Base-by-base conservation (phyloP, 2,329 filamentous ascomycete genomes). In the Apiospora pterosperma region DNA sequence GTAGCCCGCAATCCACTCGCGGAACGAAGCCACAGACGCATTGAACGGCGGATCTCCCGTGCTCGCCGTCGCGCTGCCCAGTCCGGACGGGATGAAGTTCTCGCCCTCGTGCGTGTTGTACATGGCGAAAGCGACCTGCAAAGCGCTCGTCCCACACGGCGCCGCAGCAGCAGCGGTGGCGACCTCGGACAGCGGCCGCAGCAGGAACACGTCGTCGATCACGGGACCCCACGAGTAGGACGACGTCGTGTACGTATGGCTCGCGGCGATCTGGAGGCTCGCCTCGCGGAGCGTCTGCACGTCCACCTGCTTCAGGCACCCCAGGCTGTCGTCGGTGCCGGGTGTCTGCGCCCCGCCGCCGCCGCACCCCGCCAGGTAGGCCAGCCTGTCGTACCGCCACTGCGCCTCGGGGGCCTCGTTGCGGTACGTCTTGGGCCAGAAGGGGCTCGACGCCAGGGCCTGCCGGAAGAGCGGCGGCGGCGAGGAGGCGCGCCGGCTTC, bases 81-180 rank as follows among this genome's bases (percentile, higher is more conserved):
- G 76, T 0, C 81, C 83, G 0, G 81, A 71, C 0, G 85, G 85
- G 25, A 88, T 77, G 69, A 90, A 90, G 67, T 85, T 87, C 71
- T 89, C 82, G 25, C 88, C 87, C 73, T 90, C 87, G 70, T 88
- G 84, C 0, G 83, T 80, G 71, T 90, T 90, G 72, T 88, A 89
- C 78, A 83, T 84, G n/a, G 80, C 79, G 67, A 83, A 84, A 0
- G 81, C 79, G 10, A 76, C 72, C 2, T 83, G 41, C 28, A 62
- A 28, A 1, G 21, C 28, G 23, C 21, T 61, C 21, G 34, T 62
- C 14, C 41, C 28, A n/a, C 25, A 58, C 5, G 59, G 38, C 12
- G 34, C 62, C 5, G 21, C 41, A n/a, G 6, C 14, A 10, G 86
- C 73, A 4, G 68, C 61, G 0, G 76, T 74, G 4, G 70, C 72